These are phyloP conservation scores for Lipomyces yamanashiensis DNA, from an alignment of 805 yeast genomes.

Conservation along the genomic window DNA sequence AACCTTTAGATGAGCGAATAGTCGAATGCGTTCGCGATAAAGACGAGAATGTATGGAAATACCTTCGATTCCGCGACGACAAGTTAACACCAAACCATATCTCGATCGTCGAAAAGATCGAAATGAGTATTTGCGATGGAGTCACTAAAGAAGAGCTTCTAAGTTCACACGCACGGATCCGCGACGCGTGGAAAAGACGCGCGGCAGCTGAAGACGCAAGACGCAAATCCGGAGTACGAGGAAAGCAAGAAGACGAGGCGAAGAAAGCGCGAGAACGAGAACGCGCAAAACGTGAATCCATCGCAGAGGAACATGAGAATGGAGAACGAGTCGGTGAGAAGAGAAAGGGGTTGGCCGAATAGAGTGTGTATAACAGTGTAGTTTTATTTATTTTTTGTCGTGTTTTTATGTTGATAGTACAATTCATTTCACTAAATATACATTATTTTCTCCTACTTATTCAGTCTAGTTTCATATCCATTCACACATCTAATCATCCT, in stretches of 20 bases:
- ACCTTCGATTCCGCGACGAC: conserved; percentile 91
- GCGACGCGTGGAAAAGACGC: conserved; percentile 65
- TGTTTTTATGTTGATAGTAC: no score
- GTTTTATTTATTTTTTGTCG: not conserved
- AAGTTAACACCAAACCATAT: conserved; percentile 85
- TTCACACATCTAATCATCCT: conserved; percentile 7
- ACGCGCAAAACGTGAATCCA: conserved; percentile 14
- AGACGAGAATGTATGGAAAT: conserved; percentile 71
- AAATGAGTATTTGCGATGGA: conserved; percentile 83
- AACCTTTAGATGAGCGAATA: conserved; percentile 87
- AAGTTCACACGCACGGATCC: conserved; percentile 60
- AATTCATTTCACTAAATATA: no score
- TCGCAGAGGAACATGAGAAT: not conserved
- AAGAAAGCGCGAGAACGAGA: conserved; percentile 31
- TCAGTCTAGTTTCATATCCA: no score
- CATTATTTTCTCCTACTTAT: no score
- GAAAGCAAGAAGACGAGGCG: conserved; percentile 8
- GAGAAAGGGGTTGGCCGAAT: conserved; percentile 12
- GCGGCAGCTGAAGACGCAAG: conserved; percentile 41
- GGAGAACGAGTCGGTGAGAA: conserved; percentile 25
- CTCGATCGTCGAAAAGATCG: conserved; percentile 77
- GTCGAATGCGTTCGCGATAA: conserved; percentile 79
- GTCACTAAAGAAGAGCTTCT: conserved; percentile 79
- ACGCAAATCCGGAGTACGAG: not conserved
- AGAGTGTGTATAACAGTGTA: not conserved